These are phyloP conservation scores for Scutellaria barbata DNA, from an alignment of 257 asterid species.

Conservation along the genomic window DNA sequence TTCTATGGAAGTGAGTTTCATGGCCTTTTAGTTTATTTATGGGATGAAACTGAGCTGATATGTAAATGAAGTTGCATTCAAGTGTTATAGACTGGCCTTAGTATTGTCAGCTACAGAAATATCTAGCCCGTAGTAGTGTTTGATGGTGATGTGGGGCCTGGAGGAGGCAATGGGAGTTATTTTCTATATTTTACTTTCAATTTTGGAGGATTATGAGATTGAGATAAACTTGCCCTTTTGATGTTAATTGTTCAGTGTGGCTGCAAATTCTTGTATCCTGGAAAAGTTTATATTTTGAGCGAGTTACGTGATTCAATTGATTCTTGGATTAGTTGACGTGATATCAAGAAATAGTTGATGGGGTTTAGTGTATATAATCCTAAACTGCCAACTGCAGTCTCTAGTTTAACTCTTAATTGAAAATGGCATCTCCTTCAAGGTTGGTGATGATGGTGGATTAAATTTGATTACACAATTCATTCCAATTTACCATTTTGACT, in stretches of 20 bases:
- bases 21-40: neutral
- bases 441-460: conserved; percentile 1
- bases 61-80: neutral
- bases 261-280: conserved; percentile 15
- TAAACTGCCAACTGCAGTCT: neutral
- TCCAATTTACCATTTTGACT: neutral
- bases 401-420: neutral
- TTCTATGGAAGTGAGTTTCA: neutral
- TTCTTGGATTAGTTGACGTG: neutral
- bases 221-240: neutral
- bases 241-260: neutral
- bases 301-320: neutral
- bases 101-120: conserved; percentile 9
- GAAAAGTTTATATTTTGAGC: neutral
- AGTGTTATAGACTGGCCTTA: conserved; percentile 18
- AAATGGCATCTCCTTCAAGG: neutral
- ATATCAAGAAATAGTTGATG: neutral
- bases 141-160: conserved; percentile 5
- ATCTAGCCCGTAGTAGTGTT: neutral
- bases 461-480: neutral
- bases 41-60: conserved; percentile 12
- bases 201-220: neutral
- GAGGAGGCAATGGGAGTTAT: neutral
- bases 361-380: neutral
- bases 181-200: neutral